Percentiles rank a stretch among this genome's conserved stretches.
These are phyloP conservation scores for Staphylotrichum longicolle DNA, from an alignment of 495 filamentous ascomycete genomes.

Conservation along the genomic window DNA sequence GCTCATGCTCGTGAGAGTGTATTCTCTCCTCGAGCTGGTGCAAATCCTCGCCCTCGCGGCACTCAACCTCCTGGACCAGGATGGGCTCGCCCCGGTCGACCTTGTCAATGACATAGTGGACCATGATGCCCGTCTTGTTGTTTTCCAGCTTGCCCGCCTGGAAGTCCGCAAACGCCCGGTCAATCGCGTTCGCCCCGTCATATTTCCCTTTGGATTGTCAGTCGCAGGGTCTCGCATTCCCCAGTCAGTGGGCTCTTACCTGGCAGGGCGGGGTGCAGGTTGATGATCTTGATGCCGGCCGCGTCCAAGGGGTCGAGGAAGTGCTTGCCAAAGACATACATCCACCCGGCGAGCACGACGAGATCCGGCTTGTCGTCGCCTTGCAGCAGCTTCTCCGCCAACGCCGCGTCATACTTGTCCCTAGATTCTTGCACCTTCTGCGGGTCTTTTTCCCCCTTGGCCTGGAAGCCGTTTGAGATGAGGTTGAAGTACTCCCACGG, in stretches of 20 bases:
- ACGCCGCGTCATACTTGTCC: slow-evolving; percentile 73
- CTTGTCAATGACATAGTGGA: slow-evolving; percentile 81
- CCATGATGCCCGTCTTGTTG: slow-evolving; percentile 83
- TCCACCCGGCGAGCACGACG: slow-evolving; percentile 67
- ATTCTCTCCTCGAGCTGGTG: slow-evolving; percentile 67
- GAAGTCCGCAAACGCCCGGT: slow-evolving; percentile 73
- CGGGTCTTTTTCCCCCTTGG: slow-evolving; percentile 50
- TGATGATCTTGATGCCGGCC: slow-evolving; percentile 68
- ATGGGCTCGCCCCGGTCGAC: slow-evolving; percentile 81
- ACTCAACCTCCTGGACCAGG: slow-evolving; percentile 66
- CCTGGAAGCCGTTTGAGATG: slow-evolving; percentile 56
- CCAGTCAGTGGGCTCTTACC: slow-evolving; percentile 19
- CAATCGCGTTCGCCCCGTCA: slow-evolving; percentile 76
- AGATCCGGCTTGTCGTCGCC: slow-evolving; percentile 62
- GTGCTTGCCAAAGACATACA: slow-evolving; percentile 54
- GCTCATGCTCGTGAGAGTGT: slow-evolving; percentile 65
- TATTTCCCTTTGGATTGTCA: slow-evolving; percentile 55
- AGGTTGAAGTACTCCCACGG: slow-evolving; percentile 86
- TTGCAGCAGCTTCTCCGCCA: slow-evolving; percentile 65
- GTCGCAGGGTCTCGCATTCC: not conserved
- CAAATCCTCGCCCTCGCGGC: slow-evolving; percentile 63
- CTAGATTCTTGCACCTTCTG: slow-evolving; percentile 60
- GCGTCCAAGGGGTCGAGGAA: slow-evolving; percentile 63
- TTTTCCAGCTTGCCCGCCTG: slow-evolving; percentile 64
- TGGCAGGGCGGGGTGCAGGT: slow-evolving; percentile 79